Conservation (phyloP, 2,329 filamentous ascomycete species). For the Xylariaceae sp. region DNA sequence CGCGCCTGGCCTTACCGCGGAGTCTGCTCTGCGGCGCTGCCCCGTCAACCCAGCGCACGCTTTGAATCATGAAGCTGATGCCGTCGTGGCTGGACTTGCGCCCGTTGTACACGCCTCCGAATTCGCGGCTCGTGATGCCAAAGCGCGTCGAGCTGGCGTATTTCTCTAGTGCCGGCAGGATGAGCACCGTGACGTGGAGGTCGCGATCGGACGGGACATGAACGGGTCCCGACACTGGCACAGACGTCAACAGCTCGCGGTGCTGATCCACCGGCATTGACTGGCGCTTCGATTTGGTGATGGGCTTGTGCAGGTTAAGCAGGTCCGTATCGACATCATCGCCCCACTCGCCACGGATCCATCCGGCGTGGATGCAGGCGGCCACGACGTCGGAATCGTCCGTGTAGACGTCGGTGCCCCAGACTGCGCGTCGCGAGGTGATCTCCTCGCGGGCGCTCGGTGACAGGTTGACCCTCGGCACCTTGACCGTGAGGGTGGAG, state of each 20-base stretch:
- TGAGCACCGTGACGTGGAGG: constrained; percentile 78
- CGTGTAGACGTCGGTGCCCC: constrained; percentile 92
- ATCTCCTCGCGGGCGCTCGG: constrained; percentile 73
- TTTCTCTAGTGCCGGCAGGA: constrained; percentile 73
- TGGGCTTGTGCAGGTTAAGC: constrained; percentile 49
- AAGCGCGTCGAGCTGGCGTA: constrained; percentile 74
- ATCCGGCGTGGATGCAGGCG: constrained; percentile 88
- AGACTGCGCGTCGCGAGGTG: constrained; percentile 73
- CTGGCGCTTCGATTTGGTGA: constrained; percentile 30
- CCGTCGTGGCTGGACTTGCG: constrained; percentile 64
- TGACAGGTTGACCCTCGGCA: constrained; percentile 74
- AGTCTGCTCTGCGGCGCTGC: constrained; percentile 54
- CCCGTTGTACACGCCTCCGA: constrained; percentile 52
- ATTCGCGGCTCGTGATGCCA: constrained; percentile 78
- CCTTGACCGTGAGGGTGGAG: constrained; percentile 83
- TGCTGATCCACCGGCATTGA: constrained; percentile 23
- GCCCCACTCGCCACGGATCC: constrained; percentile 84
- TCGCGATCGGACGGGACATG: constrained; percentile 66
- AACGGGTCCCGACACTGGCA: constrained; percentile 59
- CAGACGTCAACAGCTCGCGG: constrained; percentile 44
- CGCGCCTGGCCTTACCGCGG: constrained; percentile 50
- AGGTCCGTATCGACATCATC: constrained; percentile 69
- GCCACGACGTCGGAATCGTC: constrained; percentile 94
- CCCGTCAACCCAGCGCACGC: constrained; percentile 81
- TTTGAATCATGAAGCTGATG: constrained; percentile 80